Evolutionary conservation across 768 basidiomycete species (phyloP).

Genomic region (Calocybe cyanea): DNA sequence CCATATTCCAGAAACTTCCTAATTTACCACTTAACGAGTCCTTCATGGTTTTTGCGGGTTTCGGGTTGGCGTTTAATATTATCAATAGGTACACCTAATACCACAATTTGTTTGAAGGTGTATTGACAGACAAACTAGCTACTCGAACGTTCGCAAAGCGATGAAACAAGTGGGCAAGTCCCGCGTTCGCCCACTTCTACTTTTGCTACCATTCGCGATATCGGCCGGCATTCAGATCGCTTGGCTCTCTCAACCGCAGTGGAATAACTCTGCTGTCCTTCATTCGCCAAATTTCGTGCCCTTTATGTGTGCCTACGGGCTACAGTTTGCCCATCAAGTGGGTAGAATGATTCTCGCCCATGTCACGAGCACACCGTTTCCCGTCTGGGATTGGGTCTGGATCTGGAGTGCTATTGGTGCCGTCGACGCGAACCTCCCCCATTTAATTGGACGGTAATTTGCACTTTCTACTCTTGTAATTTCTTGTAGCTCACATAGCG

Average conservation of each 20-base stretch:
- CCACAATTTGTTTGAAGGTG: too few relatives aligned
- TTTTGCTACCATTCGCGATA: slow-evolving; percentile 76
- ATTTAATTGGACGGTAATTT: slow-evolving; percentile 65
- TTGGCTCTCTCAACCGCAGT: slow-evolving; percentile 75
- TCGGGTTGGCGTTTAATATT: slow-evolving; percentile 80
- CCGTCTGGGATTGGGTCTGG: slow-evolving; percentile 86
- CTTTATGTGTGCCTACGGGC: slow-evolving; percentile 90
- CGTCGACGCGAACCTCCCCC: slow-evolving; percentile 76
- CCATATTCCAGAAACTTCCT: slow-evolving; percentile 49
- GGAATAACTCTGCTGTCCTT: slow-evolving; percentile 62
- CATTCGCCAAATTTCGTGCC: slow-evolving; percentile 78
- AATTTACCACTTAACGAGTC: slow-evolving; percentile 77
- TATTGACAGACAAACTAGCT: slow-evolving; percentile 38
- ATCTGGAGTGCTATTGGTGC: slow-evolving; percentile 74
- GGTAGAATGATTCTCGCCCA: slow-evolving; percentile 93
- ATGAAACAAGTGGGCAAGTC: slow-evolving; percentile 33
- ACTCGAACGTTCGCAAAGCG: slow-evolving; percentile 74
- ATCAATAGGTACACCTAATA: slow-evolving; percentile 47
- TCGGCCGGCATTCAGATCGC: slow-evolving; percentile 68
- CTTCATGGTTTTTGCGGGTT: slow-evolving; percentile 79
- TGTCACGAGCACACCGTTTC: slow-evolving; percentile 80
- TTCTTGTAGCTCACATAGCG: neutral
- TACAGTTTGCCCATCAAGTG: slow-evolving; percentile 87
- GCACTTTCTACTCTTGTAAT: slow-evolving; percentile 4
- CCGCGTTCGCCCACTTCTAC: slow-evolving; percentile 55